A percentile compares a stretch with the other conserved stretches of the same genome.
Conservation (phyloP, 495 filamentous ascomycete genomes). For the Penicillium canariense region DNA sequence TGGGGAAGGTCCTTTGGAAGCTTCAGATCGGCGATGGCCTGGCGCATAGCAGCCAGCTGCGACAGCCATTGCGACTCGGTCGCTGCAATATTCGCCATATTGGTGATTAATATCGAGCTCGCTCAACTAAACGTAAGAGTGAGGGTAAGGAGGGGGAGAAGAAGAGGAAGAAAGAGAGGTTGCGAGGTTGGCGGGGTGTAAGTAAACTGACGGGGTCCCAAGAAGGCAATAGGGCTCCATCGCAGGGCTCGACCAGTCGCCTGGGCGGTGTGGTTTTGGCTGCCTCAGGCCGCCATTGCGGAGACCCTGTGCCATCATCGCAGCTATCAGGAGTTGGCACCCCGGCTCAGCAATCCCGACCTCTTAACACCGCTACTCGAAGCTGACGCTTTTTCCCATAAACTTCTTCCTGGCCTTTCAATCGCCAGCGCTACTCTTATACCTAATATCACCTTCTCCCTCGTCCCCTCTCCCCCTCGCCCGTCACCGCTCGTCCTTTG, state of each 20-base stretch:
- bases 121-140: neutral
- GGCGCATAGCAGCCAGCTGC: constrained; percentile 68
- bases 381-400: neutral
- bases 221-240: constrained; percentile 13
- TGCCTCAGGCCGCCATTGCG: constrained; percentile 15
- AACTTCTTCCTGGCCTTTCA: neutral
- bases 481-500: constrained; percentile 1
- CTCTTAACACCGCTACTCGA: neutral
- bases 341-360: neutral
- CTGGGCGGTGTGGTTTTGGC: constrained; percentile 11
- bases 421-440: no score
- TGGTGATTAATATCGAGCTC: neutral
- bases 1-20: constrained; percentile 47
- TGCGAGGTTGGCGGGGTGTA: neutral
- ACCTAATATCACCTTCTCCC: neutral
- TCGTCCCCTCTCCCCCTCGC: neutral
- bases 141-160: no score
- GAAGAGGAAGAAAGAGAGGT: neutral
- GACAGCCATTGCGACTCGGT: constrained; percentile 67
- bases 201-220: constrained; percentile 7
- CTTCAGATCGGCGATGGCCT: constrained; percentile 68
- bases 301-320: constrained; percentile 20
- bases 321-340: constrained; percentile 20
- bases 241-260: constrained; percentile 12
- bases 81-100: constrained; percentile 33